A percentile compares a stretch with the other conserved stretches of the same genome.
These are phyloP conservation scores for Nannochloropsis gaditana DNA, from an alignment of 108 stramenopile species.

Conservation along the genomic window DNA sequence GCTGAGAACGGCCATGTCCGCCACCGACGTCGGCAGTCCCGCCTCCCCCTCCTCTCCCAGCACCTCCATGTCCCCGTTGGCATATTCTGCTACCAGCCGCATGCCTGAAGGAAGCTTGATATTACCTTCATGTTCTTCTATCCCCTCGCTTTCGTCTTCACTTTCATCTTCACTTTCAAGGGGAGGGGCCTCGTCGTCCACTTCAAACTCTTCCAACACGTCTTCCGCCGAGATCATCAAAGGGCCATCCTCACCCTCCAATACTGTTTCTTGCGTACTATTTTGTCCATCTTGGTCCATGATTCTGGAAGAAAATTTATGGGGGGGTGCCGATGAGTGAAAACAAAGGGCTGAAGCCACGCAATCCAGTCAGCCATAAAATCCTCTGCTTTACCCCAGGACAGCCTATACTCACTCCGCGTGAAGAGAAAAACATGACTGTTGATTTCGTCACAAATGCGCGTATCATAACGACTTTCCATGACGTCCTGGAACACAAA, in stretches of 20 bases:
- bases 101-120: not conserved
- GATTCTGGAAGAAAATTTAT: no score
- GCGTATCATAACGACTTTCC: no score
- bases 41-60: not conserved
- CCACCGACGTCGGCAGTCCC: not conserved
- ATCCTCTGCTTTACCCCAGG: no score
- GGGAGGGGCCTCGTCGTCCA: conserved; percentile 2
- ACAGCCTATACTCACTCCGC: no score
- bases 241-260: not conserved
- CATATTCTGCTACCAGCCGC: not conserved
- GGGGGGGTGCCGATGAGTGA: no score
- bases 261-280: not conserved
- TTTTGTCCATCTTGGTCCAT: not conserved
- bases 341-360: no score
- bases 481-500: no score
- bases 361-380: no score
- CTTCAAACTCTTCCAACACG: not conserved
- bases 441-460: no score
- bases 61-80: not conserved
- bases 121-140: not conserved
- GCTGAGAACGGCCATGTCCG: conserved; percentile 30
- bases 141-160: conserved; percentile 20
- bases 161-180: conserved; percentile 11
- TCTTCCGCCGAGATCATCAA: conserved; percentile 14
- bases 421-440: no score